Evolutionary conservation across 202 grass and related monocot species (phyloP).

Genomic region (Hordeum pubiflorum): DNA sequence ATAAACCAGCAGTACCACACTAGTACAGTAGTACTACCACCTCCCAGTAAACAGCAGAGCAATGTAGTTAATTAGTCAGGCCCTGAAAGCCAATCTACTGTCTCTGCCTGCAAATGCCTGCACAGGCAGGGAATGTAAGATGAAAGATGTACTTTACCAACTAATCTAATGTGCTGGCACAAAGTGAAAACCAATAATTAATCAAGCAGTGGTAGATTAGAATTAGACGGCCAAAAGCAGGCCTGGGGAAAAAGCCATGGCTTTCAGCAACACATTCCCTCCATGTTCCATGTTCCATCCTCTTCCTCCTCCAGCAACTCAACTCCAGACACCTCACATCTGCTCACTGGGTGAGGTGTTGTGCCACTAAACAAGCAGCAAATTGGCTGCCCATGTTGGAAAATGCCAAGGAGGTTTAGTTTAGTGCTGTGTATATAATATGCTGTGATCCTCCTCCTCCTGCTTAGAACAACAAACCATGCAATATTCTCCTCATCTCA

Average conservation of each 20-base stretch:
- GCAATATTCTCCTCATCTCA: conserved; percentile 22
- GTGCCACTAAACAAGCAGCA: conserved; percentile 21
- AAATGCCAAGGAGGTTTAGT: conserved; percentile 33
- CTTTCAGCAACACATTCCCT: conserved; percentile 66
- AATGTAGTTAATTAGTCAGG: conserved; percentile 5
- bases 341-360: conserved; percentile 35
- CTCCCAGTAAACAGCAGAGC: conserved; percentile 16
- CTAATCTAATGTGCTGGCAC: conserved; percentile 8
- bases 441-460: not conserved
- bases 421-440: not conserved
- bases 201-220: conserved; percentile 19
- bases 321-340: conserved; percentile 32
- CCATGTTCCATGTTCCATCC: conserved; percentile 70
- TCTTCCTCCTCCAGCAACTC: not conserved
- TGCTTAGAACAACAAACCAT: not conserved
- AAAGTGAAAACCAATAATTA: conserved; percentile 39
- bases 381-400: conserved; percentile 23
- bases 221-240: conserved; percentile 32
- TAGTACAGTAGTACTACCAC: not conserved
- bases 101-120: not conserved
- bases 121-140: conserved; percentile 37
- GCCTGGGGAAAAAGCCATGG: conserved; percentile 39
- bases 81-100: conserved; percentile 27
- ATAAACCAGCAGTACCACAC: conserved; percentile 2
- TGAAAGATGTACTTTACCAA: conserved; percentile 22